Conservation (phyloP, 2,329 filamentous ascomycete species). For the Cyphellophora attinorum region DNA sequence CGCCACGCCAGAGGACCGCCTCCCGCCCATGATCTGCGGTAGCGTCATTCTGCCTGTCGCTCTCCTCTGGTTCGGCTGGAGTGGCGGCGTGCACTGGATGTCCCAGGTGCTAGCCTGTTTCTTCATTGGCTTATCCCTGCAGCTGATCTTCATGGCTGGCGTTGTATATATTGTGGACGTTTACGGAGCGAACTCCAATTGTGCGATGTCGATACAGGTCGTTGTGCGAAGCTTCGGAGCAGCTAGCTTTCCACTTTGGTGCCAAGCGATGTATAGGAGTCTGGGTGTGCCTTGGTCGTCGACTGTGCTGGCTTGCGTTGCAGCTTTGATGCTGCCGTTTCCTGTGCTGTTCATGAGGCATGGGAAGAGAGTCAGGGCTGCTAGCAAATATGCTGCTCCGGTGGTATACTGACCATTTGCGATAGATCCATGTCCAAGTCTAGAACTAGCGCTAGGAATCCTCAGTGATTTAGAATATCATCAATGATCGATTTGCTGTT, state of each 20-base stretch:
- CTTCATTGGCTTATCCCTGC: not conserved
- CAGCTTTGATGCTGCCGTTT: not conserved
- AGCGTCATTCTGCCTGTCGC: conserved; percentile 31
- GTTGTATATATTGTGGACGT: not conserved
- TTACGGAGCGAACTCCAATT: not conserved
- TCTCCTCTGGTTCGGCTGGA: conserved; percentile 36
- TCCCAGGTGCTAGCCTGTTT: not conserved
- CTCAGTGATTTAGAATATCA: too few relatives aligned
- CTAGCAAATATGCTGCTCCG: conserved; percentile 20
- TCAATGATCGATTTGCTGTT: too few relatives aligned
- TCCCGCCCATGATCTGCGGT: conserved; percentile 36
- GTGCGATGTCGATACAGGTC: not conserved
- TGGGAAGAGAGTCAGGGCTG: conserved; percentile 30
- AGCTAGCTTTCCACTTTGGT: not conserved
- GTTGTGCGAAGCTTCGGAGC: not conserved
- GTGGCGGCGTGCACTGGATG: conserved; percentile 13
- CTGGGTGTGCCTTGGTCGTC: not conserved
- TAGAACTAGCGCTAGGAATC: too few relatives aligned
- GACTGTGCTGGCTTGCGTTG: not conserved
- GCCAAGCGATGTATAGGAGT: not conserved
- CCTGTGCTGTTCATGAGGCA: conserved; percentile 31
- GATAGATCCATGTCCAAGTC: too few relatives aligned
- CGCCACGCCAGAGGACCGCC: conserved; percentile 27
- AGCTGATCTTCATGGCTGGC: not conserved
- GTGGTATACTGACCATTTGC: too few relatives aligned